phyloP scores from a whole-genome alignment of 768 basidiomycete genomes.

The Tulasnella sp. region DNA sequence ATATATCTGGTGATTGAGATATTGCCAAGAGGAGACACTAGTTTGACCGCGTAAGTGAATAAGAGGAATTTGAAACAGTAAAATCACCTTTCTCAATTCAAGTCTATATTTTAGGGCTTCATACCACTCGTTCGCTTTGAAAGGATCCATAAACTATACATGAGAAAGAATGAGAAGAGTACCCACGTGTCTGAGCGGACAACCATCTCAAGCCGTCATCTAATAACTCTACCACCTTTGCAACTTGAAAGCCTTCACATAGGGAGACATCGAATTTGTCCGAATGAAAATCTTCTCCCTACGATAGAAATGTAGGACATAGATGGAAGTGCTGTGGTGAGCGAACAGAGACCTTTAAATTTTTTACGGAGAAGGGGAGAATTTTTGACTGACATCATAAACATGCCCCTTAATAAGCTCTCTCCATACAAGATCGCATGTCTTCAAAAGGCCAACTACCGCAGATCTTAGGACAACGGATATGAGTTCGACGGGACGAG shows the following conservation, averaged over 20 bases:
- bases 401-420: constrained; percentile 61
- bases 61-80: neutral
- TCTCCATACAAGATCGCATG: constrained; percentile 67
- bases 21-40: constrained; percentile 18
- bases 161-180: neutral
- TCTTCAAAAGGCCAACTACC: constrained; percentile 60
- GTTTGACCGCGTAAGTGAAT: neutral
- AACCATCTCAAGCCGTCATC: constrained; percentile 56
- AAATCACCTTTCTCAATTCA: constrained; percentile 20
- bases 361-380: too few relatives aligned
- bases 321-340: too few relatives aligned
- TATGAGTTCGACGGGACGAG: constrained; percentile 48
- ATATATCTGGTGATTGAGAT: constrained; percentile 7
- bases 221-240: constrained; percentile 39
- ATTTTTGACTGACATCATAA: constrained; percentile 49
- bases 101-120: too few relatives aligned
- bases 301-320: constrained; percentile 16
- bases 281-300: constrained; percentile 82
- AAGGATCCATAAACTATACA: too few relatives aligned
- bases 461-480: constrained; percentile 54
- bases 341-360: too few relatives aligned
- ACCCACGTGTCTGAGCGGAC: constrained; percentile 19
- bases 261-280: constrained; percentile 78
- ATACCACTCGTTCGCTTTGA: too few relatives aligned
- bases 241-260: constrained; percentile 47